Evolutionary conservation across 2,329 filamentous ascomycete genomes (phyloP).

Genomic region (Paraphoma sp.): DNA sequence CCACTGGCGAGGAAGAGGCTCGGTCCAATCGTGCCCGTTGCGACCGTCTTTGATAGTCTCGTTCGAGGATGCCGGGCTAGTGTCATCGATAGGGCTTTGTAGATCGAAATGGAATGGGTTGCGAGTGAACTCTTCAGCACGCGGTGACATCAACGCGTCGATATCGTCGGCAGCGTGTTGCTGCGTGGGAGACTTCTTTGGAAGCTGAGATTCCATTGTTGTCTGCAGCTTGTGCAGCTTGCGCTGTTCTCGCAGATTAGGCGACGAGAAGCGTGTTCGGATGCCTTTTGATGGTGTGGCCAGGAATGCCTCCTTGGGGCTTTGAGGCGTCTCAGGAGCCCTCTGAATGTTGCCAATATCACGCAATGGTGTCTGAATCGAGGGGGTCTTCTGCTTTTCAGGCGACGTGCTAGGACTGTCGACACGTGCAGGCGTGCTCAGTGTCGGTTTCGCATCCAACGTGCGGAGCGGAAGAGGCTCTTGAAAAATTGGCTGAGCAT

Average conservation of each 20-base stretch:
- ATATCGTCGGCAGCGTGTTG: constrained; percentile 46
- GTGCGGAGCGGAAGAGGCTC: constrained; percentile 13
- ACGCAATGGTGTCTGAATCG: constrained; percentile 15
- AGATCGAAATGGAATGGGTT: constrained; percentile 49
- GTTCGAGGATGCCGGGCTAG: constrained; percentile 41
- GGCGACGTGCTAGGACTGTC: constrained; percentile 35
- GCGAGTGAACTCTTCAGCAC: constrained; percentile 74
- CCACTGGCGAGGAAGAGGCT: constrained; percentile 40
- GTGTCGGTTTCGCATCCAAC: constrained; percentile 15
- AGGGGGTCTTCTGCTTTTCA: constrained; percentile 14
- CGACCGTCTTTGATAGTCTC: constrained; percentile 40
- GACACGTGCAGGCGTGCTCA: constrained; percentile 18
- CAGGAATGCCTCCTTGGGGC: constrained; percentile 27
- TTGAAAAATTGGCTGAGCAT: constrained; percentile 28
- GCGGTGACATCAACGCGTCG: constrained; percentile 72
- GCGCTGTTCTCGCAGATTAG: constrained; percentile 47
- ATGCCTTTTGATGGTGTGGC: constrained; percentile 39
- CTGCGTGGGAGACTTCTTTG: constrained; percentile 29
- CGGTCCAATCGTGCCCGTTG: constrained; percentile 34
- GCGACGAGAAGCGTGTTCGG: constrained; percentile 48
- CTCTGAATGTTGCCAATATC: constrained; percentile 10
- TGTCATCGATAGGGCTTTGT: constrained; percentile 27
- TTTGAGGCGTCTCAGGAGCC: constrained; percentile 22
- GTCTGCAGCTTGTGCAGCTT: constrained; percentile 49
- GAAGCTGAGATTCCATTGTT: constrained; percentile 47